Conservation (phyloP, 2,329 filamentous ascomycete genomes). For the Alternaria incomplexa region DNA sequence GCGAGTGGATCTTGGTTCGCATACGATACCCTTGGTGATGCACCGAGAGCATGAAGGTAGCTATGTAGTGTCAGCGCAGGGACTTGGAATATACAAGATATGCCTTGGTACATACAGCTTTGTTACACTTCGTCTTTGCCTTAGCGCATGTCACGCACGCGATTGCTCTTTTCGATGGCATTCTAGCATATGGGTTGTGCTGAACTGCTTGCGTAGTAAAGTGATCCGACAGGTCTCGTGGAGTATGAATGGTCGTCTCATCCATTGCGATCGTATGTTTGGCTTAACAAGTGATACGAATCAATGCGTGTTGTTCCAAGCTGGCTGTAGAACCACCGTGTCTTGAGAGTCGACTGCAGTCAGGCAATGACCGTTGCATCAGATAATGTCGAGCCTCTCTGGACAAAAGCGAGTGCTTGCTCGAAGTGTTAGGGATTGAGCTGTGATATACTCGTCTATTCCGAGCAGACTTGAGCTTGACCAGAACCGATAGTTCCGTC, state of each 20-base stretch:
- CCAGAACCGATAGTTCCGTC: conserved; percentile 15
- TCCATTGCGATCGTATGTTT: conserved; percentile 20
- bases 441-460: conserved; percentile 34
- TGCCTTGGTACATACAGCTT: conserved; percentile 34
- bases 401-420: conserved; percentile 5
- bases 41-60: conserved; percentile 47
- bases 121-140: conserved; percentile 49
- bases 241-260: conserved; percentile 14
- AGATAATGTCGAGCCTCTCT: background rate
- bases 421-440: conserved; percentile 23
- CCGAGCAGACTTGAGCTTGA: conserved; percentile 26
- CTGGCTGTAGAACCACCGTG: background rate
- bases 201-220: conserved; percentile 18
- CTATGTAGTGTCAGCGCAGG: conserved; percentile 13
- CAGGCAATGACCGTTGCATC: background rate
- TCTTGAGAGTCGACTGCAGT: background rate
- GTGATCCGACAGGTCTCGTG: conserved; percentile 17
- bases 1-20: conserved; percentile 46
- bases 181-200: conserved; percentile 39
- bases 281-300: conserved; percentile 9
- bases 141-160: conserved; percentile 49
- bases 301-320: background rate
- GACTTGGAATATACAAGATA: background rate
- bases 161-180: conserved; percentile 44
- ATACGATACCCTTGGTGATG: conserved; percentile 43